These are phyloP conservation scores for Iris macrosiphon DNA, from an alignment of 106 monocot genomes.

Conservation along the genomic window DNA sequence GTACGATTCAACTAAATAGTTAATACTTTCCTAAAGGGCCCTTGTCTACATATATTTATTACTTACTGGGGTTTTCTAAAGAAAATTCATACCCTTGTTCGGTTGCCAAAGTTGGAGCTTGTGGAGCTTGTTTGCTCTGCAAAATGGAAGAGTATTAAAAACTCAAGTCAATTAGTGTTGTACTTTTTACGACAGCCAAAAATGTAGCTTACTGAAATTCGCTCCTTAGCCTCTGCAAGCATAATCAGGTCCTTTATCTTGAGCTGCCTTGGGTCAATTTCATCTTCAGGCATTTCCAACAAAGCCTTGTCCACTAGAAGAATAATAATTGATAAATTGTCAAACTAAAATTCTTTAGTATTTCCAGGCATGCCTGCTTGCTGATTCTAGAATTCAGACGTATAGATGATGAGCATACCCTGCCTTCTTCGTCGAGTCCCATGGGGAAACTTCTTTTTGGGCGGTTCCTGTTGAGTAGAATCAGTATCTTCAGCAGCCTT, in stretches of 20 bases:
- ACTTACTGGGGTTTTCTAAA: no score
- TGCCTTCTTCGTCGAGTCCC: background rate
- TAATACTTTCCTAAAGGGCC: no score
- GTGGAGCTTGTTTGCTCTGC: conserved; percentile 14
- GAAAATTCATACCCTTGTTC: conserved; percentile 16
- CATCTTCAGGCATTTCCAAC: conserved; percentile 46
- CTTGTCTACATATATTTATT: no score
- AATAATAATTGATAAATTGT: background rate
- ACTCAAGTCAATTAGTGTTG: background rate
- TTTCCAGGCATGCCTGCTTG: background rate
- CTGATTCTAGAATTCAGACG: background rate
- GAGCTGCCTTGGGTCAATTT: conserved; percentile 43
- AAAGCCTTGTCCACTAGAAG: conserved; percentile 44
- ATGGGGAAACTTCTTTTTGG: conserved; percentile 11
- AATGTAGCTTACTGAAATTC: conserved; percentile 26
- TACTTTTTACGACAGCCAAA: background rate
- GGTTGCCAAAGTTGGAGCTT: background rate
- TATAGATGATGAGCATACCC: background rate
- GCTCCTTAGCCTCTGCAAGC: conserved; percentile 52
- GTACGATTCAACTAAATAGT: background rate
- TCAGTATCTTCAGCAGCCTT: background rate
- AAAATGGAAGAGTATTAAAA: background rate
- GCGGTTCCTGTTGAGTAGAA: background rate
- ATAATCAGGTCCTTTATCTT: conserved; percentile 60
- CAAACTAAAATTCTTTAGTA: background rate